Base-by-base conservation (phyloP, 2,329 filamentous ascomycete genomes). In the Rhytidhysteron rufulum region DNA sequence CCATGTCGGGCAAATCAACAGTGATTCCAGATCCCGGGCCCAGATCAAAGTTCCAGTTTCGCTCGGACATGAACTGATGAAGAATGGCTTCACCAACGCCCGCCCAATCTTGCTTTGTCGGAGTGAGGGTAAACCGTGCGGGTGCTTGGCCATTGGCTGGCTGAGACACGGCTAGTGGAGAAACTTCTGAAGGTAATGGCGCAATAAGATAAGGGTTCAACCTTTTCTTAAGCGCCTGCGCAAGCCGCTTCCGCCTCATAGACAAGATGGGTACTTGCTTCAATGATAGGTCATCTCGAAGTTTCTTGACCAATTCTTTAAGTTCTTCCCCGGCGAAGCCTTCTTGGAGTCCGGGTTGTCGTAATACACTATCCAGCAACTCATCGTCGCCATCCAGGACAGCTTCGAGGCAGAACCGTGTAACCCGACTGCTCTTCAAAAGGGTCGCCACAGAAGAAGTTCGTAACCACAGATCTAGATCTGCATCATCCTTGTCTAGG, bases 401-500 rank as follows among this genome's bases (percentile, higher is more conserved):
- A 46, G 79, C 78, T 58, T 84, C 80, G 22, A 83, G 59, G 53
- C 80, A 83, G 53, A 76, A 84, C 20, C 80, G 72, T 13, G 74
- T 73, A 27, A 83, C 67, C 11, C 80, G 73, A 50, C 71, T 72
- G 52, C 79, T 82, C 37, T 76, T 71, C 8, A 83, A 61, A 37
- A 80, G 68, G 38, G 72, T 70, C 9, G 77, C 74, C 3, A 84
- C 72, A 15, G 78, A 73, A 16, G 78, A 75, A 17, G 77, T 73
- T 47, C 78, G 75, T 43, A 80, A 70, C 80, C 80, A 84, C 17
- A 83, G 63, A 51, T 83, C 79, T 29, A 82, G 61, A 51, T 84
- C 80, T 4, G 75, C 74, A 44, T 83, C 80, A 56, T 84, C 80
- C 40, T 80, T 77, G 54, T 83, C 79, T 41, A 84, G 62, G 2